Evolutionary conservation across 805 yeast species (phyloP).

Genomic region (Lipomyces oligophaga): DNA sequence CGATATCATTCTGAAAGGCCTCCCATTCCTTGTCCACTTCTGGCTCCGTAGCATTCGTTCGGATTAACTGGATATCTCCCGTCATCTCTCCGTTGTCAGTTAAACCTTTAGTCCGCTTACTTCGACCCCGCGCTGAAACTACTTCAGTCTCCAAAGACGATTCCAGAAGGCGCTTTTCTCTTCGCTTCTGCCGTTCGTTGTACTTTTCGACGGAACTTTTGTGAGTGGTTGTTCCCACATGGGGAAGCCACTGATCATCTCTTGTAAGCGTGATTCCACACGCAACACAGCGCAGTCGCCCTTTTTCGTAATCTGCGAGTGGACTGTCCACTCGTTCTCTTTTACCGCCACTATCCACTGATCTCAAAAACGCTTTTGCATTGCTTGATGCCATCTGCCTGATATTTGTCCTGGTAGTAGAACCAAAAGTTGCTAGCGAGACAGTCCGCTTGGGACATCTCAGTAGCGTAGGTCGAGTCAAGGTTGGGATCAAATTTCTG

Average conservation of each 20-base stretch:
- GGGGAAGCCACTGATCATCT: constrained; percentile 15
- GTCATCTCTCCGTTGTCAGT: background rate
- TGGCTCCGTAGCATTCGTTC: background rate
- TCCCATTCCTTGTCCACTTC: constrained; percentile 26
- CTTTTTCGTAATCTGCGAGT: constrained; percentile 7
- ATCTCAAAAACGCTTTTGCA: background rate
- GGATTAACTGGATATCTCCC: background rate
- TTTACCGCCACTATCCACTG: background rate
- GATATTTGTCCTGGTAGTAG: background rate
- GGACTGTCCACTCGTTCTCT: constrained; percentile 11
- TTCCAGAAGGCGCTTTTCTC: constrained; percentile 13
- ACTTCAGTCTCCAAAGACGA: background rate
- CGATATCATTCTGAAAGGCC: constrained; percentile 25
- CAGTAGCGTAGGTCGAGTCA: too few relatives aligned
- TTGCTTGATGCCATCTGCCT: background rate
- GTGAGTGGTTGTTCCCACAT: constrained; percentile 18
- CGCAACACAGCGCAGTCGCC: constrained; percentile 11
- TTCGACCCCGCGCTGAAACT: background rate
- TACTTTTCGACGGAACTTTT: constrained; percentile 4
- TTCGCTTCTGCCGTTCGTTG: constrained; percentile 14
- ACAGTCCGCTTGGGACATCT: background rate
- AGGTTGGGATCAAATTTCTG: too few relatives aligned
- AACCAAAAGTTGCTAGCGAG: background rate
- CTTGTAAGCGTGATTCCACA: constrained; percentile 11
- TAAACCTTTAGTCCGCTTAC: background rate